A percentile compares a stretch with the other conserved stretches of the same genome.
phyloP scores from a whole-genome alignment of 148 eudicot species.

The Pouteria glomerata region DNA sequence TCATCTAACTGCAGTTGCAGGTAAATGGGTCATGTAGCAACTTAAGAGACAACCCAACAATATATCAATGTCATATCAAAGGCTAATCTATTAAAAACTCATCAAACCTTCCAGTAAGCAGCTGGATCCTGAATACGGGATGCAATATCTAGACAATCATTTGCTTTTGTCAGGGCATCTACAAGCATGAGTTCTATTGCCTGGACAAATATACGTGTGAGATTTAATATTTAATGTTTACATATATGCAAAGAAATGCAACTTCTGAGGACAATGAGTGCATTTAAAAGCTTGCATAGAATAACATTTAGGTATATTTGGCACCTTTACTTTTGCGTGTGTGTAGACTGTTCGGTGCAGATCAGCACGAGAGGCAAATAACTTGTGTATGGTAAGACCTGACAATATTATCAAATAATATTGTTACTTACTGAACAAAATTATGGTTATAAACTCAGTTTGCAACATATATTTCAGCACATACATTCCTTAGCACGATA shows the following conservation, averaged over 20 bases:
- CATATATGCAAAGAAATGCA: background rate
- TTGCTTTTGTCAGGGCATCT: slow-evolving; percentile 64
- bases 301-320: background rate
- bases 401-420: slow-evolving; percentile 20
- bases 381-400: slow-evolving; percentile 58
- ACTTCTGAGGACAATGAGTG: background rate
- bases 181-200: slow-evolving; percentile 65
- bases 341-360: slow-evolving; percentile 63
- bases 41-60: background rate
- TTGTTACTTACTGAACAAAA: too few relatives aligned
- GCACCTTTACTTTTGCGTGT: slow-evolving; percentile 72
- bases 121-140: slow-evolving; percentile 46
- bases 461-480: slow-evolving; percentile 22
- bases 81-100: slow-evolving; percentile 6
- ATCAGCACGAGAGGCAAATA: slow-evolving; percentile 54
- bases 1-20: slow-evolving; percentile 49
- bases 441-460: too few relatives aligned
- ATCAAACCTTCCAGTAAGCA: slow-evolving; percentile 57
- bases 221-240: background rate
- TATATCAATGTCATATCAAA: background rate
- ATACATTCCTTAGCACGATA: slow-evolving; percentile 65
- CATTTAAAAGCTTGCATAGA: background rate
- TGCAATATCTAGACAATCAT: slow-evolving; percentile 33
- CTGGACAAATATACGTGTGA: slow-evolving; percentile 20
- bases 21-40: background rate